A percentile compares a stretch with the other conserved stretches of the same genome.
phyloP scores from a whole-genome alignment of 225 moss, liverwort and hornwort genomes.

The Pseudoscleropodium purum region DNA sequence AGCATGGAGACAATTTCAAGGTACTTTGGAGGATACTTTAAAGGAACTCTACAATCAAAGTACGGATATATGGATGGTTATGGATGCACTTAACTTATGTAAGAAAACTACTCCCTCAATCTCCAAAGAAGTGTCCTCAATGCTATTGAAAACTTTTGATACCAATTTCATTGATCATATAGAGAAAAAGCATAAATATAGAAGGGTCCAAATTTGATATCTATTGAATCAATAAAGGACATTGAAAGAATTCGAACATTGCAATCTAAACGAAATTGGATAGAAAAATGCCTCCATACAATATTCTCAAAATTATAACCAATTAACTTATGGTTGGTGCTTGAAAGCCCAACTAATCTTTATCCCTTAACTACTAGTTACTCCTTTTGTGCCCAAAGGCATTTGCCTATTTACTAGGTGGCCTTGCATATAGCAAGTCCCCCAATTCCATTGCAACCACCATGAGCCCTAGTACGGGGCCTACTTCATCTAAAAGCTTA shows the following conservation, averaged over 20 bases:
- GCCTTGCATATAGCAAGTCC: not conserved
- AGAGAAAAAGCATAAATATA: no score
- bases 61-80: no score
- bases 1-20: no score
- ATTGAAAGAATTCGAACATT: not conserved
- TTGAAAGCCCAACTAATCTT: not conserved
- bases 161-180: not conserved
- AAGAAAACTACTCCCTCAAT: not conserved
- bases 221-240: not conserved
- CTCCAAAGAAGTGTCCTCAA: fast-evolving
- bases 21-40: no score
- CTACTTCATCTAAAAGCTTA: no score
- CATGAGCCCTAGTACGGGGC: no score
- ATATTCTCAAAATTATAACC: not conserved
- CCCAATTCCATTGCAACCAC: no score
- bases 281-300: not conserved
- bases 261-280: not conserved
- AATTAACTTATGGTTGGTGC: not conserved
- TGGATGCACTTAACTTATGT: no score
- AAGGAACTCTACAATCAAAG: no score
- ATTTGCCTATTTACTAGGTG: not conserved
- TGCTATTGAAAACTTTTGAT: no score
- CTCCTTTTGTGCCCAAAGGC: not conserved
- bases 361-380: not conserved
- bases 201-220: not conserved